Conservation (phyloP, 176 grass and related monocot species). For the Oryza australiensis region DNA sequence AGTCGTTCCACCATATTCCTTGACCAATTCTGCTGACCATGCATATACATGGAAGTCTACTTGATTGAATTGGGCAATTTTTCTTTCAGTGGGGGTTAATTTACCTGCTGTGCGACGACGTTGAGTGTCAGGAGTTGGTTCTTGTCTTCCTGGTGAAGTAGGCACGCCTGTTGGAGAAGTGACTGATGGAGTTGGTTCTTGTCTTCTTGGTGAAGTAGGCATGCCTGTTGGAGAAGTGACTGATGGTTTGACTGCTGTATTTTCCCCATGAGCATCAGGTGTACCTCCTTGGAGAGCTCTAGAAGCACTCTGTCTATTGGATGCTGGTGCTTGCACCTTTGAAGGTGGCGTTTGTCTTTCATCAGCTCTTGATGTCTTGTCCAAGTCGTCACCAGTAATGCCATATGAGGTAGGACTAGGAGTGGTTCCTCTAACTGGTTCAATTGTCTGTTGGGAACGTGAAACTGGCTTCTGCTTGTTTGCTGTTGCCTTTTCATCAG, state of each 20-base stretch:
- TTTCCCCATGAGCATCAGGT: constrained; percentile 14
- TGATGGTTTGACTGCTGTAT: not conserved
- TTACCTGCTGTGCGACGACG: constrained; percentile 1
- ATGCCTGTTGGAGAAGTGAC: not conserved
- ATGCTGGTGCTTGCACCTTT: constrained; percentile 28
- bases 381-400: constrained; percentile 1
- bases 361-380: constrained; percentile 7
- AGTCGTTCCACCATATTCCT: not conserved
- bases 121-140: constrained; percentile 18
- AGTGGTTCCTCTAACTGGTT: not conserved
- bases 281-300: not conserved
- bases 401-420: not conserved
- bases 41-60: not conserved
- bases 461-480: constrained; percentile 2
- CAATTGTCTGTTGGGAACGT: constrained; percentile 23
- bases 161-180: not conserved
- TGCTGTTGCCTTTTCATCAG: not conserved
- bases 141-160: constrained; percentile 5
- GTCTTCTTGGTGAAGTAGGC: not conserved
- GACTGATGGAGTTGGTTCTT: not conserved
- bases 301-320: not conserved
- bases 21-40: not conserved
- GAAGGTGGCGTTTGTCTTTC: constrained; percentile 5
- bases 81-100: not conserved
- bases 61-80: not conserved